These are phyloP conservation scores for Chlamydomonas incerta DNA, from an alignment of 139 green algal species.

Conservation along the genomic window DNA sequence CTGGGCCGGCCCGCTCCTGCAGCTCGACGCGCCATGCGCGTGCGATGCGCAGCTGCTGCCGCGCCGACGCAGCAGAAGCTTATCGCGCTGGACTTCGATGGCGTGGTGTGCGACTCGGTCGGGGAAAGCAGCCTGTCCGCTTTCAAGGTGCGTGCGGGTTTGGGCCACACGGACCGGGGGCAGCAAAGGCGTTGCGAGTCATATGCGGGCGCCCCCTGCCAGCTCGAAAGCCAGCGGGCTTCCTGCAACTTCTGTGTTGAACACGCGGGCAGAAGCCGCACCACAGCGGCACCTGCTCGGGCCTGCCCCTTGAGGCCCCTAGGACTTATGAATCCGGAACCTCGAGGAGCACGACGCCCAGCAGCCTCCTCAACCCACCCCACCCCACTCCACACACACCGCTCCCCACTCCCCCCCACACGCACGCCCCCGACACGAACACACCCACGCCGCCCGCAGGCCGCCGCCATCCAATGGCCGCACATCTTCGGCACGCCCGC, in stretches of 20 bases:
- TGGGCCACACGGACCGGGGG: no score
- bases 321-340: no score
- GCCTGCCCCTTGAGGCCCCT: no score
- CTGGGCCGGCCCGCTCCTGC: background rate
- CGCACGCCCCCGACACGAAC: no score
- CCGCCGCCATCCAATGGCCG: constrained; percentile 84
- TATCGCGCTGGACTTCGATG: constrained; percentile 97
- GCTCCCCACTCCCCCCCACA: background rate
- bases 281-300: no score
- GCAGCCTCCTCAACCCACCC: no score
- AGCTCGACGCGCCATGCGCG: background rate
- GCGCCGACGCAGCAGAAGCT: constrained; percentile 33
- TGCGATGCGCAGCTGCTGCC: background rate
- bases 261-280: no score
- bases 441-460: constrained; percentile 54
- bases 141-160: constrained; percentile 78
- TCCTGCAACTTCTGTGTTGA: no score
- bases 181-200: no score
- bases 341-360: no score
- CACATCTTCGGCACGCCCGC: constrained; percentile 80
- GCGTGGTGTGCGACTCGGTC: constrained; percentile 95
- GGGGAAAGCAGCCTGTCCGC: constrained; percentile 92
- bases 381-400: background rate
- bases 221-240: no score
- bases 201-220: no score